These are phyloP conservation scores for Solanum gandarillasii DNA, from an alignment of 257 asterid genomes.

Conservation along the genomic window DNA sequence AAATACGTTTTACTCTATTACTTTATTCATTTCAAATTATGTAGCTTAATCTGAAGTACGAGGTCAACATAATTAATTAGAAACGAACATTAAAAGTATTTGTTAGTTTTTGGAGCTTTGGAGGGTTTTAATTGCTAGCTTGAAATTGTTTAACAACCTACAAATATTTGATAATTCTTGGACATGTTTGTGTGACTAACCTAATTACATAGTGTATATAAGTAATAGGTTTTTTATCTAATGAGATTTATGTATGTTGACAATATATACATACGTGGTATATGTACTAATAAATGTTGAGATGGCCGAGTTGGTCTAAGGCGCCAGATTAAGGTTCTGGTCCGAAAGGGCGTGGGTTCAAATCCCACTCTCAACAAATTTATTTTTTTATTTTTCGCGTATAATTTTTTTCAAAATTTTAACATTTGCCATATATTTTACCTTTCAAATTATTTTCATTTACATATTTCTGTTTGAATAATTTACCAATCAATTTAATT, in stretches of 20 bases:
- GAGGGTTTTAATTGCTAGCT: not conserved
- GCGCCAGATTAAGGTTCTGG: conserved; percentile 99
- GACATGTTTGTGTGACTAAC: not conserved
- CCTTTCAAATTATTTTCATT: not conserved
- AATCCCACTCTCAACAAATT: conserved; percentile 73
- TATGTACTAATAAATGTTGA: conserved; percentile 7
- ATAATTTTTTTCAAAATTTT: no score
- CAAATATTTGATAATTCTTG: not conserved
- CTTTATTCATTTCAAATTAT: not conserved
- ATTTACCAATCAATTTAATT: not conserved
- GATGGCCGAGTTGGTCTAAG: conserved; percentile 99
- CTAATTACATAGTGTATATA: not conserved
- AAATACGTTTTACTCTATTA: not conserved
- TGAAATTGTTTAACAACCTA: not conserved
- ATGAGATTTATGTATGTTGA: no score
- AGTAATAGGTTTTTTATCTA: no score
- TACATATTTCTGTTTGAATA: not conserved
- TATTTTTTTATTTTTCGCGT: no score
- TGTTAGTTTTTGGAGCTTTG: not conserved
- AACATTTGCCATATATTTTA: no score
- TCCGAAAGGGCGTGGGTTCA: conserved; percentile 99
- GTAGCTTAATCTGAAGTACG: not conserved
- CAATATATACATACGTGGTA: no score
- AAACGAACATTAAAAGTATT: not conserved
- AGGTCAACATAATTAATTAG: not conserved